Percentiles rank a stretch among this genome's conserved stretches.
phyloP scores from a whole-genome alignment of 352 stramenopile genomes.

The Globisporangium acanthophoron region DNA sequence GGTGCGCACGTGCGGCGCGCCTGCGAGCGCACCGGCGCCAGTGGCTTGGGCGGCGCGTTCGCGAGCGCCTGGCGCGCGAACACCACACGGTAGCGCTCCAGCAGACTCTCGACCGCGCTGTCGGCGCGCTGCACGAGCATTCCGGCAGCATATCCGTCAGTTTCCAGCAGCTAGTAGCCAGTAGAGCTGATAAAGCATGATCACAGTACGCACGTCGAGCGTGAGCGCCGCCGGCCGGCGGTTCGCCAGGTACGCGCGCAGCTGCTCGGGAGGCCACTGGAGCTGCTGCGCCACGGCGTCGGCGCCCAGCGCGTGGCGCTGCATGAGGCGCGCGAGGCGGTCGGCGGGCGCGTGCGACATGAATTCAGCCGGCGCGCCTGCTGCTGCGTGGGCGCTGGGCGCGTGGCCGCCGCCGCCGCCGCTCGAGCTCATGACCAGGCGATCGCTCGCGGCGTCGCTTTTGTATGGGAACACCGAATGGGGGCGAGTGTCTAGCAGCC shows the following conservation, averaged over 20 bases:
- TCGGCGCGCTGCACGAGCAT: constrained; percentile 28
- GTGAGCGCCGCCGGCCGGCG: constrained; percentile 21
- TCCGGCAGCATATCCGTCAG: not conserved
- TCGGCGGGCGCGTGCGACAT: constrained; percentile 33
- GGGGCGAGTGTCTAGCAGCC: no score
- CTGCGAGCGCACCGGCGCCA: constrained; percentile 25
- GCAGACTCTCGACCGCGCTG: constrained; percentile 52
- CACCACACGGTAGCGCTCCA: constrained; percentile 51
- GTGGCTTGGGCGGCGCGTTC: constrained; percentile 18
- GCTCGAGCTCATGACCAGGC: constrained; percentile 9
- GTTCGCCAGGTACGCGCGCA: constrained; percentile 51
- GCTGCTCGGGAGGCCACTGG: constrained; percentile 41
- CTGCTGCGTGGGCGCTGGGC: constrained; percentile 18
- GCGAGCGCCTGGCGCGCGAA: constrained; percentile 34
- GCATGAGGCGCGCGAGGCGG: constrained; percentile 56
- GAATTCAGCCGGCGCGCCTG: constrained; percentile 14
- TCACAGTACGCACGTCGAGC: constrained; percentile 7
- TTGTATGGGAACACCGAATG: not conserved
- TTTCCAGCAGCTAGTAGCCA: not conserved
- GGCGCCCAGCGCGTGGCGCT: constrained; percentile 38
- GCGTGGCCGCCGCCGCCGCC: not conserved
- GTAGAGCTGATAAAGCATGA: not conserved
- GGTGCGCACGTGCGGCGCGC: constrained; percentile 34
- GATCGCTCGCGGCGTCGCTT: not conserved
- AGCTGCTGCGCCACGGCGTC: constrained; percentile 47